These are phyloP conservation scores for Brettanomyces naardenensis DNA, from an alignment of 805 yeast genomes.

Conservation along the genomic window DNA sequence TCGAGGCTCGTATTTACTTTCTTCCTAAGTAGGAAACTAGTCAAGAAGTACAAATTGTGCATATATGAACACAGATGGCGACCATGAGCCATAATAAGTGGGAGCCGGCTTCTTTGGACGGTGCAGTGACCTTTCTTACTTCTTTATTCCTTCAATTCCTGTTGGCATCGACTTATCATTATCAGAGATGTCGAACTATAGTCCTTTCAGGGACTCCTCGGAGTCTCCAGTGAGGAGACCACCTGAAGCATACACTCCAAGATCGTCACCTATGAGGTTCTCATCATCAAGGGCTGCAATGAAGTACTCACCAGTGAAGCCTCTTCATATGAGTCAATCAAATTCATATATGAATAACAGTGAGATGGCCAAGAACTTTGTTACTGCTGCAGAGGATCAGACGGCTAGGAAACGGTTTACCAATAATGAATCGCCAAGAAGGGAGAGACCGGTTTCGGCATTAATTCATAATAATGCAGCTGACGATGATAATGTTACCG, in stretches of 20 bases:
- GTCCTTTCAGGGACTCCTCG: conserved; percentile 18
- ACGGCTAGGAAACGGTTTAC: conserved; percentile 66
- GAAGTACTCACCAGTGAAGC: conserved; percentile 34
- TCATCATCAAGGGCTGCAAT: conserved; percentile 28
- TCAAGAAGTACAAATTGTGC: no score
- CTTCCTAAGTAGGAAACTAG: no score
- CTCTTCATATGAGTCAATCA: conserved; percentile 27
- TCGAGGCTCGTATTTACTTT: no score
- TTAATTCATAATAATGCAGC: conserved; percentile 37
- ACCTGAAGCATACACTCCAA: conserved; percentile 23
- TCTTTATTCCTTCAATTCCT: no score
- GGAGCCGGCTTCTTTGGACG: no score
- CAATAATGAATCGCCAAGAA: conserved; percentile 62
- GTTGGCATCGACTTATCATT: no score
- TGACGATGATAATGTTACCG: conserved; percentile 25
- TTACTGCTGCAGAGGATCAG: conserved; percentile 26
- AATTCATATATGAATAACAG: conserved; percentile 19
- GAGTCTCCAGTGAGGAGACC: conserved; percentile 26
- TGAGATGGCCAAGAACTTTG: conserved; percentile 31
- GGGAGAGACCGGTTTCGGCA: conserved; percentile 44
- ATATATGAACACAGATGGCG: no score
- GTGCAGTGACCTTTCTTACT: no score
- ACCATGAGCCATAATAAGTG: no score
- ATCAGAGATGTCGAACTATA: conserved; percentile 8
- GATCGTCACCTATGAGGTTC: conserved; percentile 22